Percentiles rank a stretch among this genome's conserved stretches.
These are phyloP conservation scores for Vaccinium vitisidaea DNA, from an alignment of 148 eudicot genomes.

Conservation along the genomic window DNA sequence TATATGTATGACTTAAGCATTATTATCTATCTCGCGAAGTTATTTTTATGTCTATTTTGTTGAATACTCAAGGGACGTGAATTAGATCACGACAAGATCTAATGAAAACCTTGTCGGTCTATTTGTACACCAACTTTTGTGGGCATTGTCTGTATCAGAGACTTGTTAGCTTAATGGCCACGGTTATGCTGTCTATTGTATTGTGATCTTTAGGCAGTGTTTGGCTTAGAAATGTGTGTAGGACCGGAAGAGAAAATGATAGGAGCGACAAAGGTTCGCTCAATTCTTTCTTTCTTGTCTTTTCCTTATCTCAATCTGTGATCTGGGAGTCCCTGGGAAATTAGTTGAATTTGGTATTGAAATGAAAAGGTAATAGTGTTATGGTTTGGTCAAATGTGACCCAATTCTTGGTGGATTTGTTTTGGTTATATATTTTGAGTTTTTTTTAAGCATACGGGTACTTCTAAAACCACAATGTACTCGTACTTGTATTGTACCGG, in stretches of 20 bases:
- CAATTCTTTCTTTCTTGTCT: not conserved
- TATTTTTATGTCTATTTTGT: constrained; percentile 3
- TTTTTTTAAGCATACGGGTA: too few species aligned
- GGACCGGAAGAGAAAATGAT: not conserved
- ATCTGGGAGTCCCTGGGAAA: not conserved
- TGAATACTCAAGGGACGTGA: not conserved
- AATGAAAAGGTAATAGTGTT: too few species aligned
- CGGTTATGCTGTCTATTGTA: not conserved
- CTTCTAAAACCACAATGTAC: too few species aligned
- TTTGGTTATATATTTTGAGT: too few species aligned
- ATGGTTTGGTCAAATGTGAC: too few species aligned
- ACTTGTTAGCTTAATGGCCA: not conserved
- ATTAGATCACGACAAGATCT: not conserved
- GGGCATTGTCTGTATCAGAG: not conserved
- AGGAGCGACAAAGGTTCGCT: not conserved
- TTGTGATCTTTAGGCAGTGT: not conserved
- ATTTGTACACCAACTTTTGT: not conserved
- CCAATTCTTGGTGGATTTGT: too few species aligned
- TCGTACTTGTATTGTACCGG: too few species aligned
- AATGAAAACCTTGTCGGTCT: not conserved
- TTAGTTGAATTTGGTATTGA: not conserved
- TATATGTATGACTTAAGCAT: not conserved
- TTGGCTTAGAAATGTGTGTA: not conserved
- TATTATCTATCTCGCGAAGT: not conserved
- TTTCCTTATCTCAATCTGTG: not conserved